Conservation (phyloP, 768 basidiomycete genomes). For the Rhizopogon vesiculosus region DNA sequence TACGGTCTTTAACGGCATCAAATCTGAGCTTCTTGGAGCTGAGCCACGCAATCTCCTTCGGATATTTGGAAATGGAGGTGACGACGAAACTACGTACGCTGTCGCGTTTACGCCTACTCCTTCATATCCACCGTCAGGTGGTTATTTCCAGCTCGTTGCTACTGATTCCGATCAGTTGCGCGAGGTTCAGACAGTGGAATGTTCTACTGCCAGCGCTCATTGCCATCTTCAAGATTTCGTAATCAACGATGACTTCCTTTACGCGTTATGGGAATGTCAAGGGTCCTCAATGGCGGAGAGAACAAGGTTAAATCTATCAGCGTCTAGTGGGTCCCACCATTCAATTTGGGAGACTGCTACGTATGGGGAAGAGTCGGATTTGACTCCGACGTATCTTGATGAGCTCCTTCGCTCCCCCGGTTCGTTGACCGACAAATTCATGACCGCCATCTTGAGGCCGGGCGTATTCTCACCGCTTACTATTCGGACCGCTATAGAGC, state of each 20-base stretch:
- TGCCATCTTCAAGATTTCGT: slow-evolving; percentile 81
- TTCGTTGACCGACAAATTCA: slow-evolving; percentile 74
- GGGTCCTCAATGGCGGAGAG: slow-evolving; percentile 68
- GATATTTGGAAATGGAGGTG: slow-evolving; percentile 45
- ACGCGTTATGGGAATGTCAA: slow-evolving; percentile 78
- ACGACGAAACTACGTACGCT: slow-evolving; percentile 53
- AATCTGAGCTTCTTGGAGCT: slow-evolving; percentile 51
- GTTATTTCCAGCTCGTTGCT: slow-evolving; percentile 70
- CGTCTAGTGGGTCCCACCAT: slow-evolving; percentile 22
- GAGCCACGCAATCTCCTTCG: slow-evolving; percentile 61
- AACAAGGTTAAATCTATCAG: slow-evolving; percentile 40
- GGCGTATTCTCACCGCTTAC: slow-evolving; percentile 84
- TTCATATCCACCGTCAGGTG: slow-evolving; percentile 61
- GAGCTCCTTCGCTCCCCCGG: slow-evolving; percentile 69
- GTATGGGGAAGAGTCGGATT: slow-evolving; percentile 68
- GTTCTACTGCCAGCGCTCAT: slow-evolving; percentile 55
- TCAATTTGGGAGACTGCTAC: slow-evolving; percentile 50
- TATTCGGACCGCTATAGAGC: slow-evolving; percentile 75
- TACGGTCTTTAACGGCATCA: slow-evolving; percentile 18
- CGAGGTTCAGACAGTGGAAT: slow-evolving; percentile 54
- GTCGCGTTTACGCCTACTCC: slow-evolving; percentile 72
- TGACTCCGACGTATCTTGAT: slow-evolving; percentile 86
- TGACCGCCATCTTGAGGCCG: slow-evolving; percentile 80
- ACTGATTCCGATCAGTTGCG: slow-evolving; percentile 54
- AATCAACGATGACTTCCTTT: slow-evolving; percentile 45